Evolutionary conservation across 1,284 basidiomycete species (phyloP).

Genomic region (Flammula alnicola): DNA sequence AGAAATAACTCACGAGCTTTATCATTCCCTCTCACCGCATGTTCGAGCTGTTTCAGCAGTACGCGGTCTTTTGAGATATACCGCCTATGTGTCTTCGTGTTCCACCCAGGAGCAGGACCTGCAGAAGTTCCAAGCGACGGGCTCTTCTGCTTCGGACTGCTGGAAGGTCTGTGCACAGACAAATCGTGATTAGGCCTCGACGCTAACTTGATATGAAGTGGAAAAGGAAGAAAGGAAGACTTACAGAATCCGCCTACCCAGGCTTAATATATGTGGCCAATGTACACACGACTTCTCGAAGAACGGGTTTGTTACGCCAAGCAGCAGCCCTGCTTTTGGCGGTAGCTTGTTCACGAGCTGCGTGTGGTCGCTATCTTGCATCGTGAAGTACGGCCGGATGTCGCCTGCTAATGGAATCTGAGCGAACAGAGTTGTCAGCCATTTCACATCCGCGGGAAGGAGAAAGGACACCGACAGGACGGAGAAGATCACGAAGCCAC

Average conservation of each 20-base stretch:
- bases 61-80: slow-evolving; percentile 85
- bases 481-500: slow-evolving; percentile 89
- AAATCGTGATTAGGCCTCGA: too few species aligned
- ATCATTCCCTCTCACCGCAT: slow-evolving; percentile 54
- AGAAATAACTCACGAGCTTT: slow-evolving; percentile 56
- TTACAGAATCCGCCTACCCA: slow-evolving; percentile 54
- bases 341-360: slow-evolving; percentile 81
- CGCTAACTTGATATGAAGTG: too few species aligned
- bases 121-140: slow-evolving; percentile 37
- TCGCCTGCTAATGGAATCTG: slow-evolving; percentile 87
- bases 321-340: slow-evolving; percentile 81
- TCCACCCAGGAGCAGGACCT: slow-evolving; percentile 72
- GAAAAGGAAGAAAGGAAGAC: slow-evolving; percentile 26
- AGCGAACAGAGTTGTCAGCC: slow-evolving; percentile 5
- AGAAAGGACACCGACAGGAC: slow-evolving; percentile 63
- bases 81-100: slow-evolving; percentile 80
- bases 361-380: slow-evolving; percentile 88
- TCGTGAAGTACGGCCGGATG: slow-evolving; percentile 93
- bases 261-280: slow-evolving; percentile 89
- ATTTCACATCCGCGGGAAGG: background rate
- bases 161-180: slow-evolving; percentile 11
- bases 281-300: slow-evolving; percentile 88
- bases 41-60: slow-evolving; percentile 72
- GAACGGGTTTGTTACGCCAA: slow-evolving; percentile 96
- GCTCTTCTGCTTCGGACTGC: slow-evolving; percentile 23